These are phyloP conservation scores for Hyaloscypha hepaticicola DNA, from an alignment of 495 filamentous ascomycete genomes.

Conservation along the genomic window DNA sequence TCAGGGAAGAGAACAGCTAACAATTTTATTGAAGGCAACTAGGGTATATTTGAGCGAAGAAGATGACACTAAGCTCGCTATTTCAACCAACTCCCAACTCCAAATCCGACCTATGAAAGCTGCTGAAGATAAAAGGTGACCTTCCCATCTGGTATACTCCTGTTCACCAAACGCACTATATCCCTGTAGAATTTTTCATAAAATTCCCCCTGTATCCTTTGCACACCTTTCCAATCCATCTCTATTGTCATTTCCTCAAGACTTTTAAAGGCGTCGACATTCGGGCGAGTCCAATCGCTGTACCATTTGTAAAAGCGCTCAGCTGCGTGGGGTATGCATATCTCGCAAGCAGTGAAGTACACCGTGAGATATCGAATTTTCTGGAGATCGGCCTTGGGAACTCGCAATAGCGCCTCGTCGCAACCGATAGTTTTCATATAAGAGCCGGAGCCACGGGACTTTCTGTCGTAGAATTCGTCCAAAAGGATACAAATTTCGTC, in stretches of 20 bases:
- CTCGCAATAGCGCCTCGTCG: neutral
- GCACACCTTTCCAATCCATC: neutral
- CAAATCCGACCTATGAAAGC: no score
- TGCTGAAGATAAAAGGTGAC: neutral
- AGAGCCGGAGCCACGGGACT: neutral
- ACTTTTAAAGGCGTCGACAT: no score
- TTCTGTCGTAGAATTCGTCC: no score
- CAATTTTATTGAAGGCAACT: no score
- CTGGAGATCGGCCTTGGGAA: neutral
- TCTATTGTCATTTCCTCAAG: neutral
- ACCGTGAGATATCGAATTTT: neutral
- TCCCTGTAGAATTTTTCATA: no score
- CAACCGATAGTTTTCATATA: neutral
- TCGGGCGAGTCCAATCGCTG: neutral
- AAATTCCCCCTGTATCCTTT: neutral
- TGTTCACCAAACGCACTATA: no score
- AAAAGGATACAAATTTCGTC: no score
- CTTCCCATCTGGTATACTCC: no score
- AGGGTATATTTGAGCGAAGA: no score
- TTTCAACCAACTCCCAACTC: no score
- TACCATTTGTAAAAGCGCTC: neutral
- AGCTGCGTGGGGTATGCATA: neutral
- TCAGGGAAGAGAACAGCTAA: no score
- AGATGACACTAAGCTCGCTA: no score
- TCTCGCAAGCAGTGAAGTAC: neutral